Conservation (phyloP, 2,329 filamentous ascomycete genomes). For the Claviceps africana region DNA sequence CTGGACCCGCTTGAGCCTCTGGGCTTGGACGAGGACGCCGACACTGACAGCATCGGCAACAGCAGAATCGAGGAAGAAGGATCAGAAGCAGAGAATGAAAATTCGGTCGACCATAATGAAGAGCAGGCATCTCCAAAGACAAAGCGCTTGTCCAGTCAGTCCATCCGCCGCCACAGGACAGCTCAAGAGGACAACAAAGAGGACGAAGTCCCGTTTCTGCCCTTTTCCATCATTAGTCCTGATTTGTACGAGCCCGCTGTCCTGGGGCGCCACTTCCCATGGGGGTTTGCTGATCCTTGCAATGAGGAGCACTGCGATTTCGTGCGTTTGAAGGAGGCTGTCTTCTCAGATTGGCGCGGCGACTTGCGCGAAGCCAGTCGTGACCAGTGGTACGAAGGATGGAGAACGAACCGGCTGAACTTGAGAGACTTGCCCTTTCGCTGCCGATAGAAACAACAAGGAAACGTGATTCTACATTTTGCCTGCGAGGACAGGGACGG, state of each 20-base stretch:
- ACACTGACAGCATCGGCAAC: conserved; percentile 40
- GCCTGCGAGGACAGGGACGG: neutral
- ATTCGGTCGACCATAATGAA: conserved; percentile 12
- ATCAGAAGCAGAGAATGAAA: conserved; percentile 31
- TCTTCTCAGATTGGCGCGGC: conserved; percentile 85
- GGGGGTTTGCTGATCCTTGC: conserved; percentile 93
- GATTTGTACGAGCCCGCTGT: conserved; percentile 74
- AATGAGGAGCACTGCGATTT: conserved; percentile 91
- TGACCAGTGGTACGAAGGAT: conserved; percentile 90
- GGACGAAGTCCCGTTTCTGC: conserved; percentile 55
- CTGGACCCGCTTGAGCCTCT: conserved; percentile 81
- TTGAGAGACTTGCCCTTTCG: conserved; percentile 29
- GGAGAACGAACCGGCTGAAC: conserved; percentile 64
- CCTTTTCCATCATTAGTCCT: conserved; percentile 85
- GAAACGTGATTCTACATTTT: neutral
- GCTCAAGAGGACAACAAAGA: conserved; percentile 31
- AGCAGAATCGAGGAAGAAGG: conserved; percentile 41
- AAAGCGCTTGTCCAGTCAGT: conserved; percentile 33
- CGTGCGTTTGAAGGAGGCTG: conserved; percentile 71
- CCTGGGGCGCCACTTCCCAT: conserved; percentile 80
- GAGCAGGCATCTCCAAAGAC: conserved; percentile 21
- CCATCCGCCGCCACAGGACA: conserved; percentile 29
- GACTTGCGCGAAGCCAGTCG: conserved; percentile 83
- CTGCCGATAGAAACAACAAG: conserved; percentile 17
- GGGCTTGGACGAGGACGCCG: conserved; percentile 66